Evolutionary conservation across 2,329 filamentous ascomycete genomes (phyloP).

Genomic region (Cordyceps farinosa): DNA sequence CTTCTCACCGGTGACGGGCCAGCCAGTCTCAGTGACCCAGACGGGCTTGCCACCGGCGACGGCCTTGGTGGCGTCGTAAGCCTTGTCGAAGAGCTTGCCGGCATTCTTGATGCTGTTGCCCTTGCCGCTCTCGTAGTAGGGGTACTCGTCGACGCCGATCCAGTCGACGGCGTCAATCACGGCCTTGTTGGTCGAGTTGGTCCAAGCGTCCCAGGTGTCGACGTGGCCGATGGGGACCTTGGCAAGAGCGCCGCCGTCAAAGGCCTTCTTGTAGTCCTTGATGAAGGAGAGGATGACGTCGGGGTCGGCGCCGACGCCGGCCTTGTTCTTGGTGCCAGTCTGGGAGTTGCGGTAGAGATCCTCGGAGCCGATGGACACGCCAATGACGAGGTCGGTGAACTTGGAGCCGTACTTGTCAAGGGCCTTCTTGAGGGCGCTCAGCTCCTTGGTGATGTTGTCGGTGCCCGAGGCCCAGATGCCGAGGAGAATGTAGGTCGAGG

Average conservation of each 20-base stretch:
- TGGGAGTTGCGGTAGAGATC: constrained; percentile 61
- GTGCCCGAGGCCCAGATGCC: constrained; percentile 61
- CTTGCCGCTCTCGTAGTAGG: constrained; percentile 60
- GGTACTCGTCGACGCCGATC: constrained; percentile 62
- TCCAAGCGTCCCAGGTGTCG: constrained; percentile 65
- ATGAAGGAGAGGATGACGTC: constrained; percentile 63
- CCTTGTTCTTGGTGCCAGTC: constrained; percentile 60
- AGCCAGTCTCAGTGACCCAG: constrained; percentile 64
- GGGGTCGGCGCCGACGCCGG: constrained; percentile 56
- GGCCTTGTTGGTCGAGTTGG: constrained; percentile 54
- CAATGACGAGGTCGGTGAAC: constrained; percentile 57
- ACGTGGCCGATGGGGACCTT: constrained; percentile 60
- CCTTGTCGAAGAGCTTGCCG: constrained; percentile 50
- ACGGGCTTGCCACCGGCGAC: constrained; percentile 52
- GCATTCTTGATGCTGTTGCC: constrained; percentile 54
- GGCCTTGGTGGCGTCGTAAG: constrained; percentile 41
- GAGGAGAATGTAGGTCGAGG: constrained; percentile 58
- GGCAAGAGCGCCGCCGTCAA: constrained; percentile 44
- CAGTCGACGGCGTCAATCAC: constrained; percentile 63
- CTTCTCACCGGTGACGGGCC: constrained; percentile 54
- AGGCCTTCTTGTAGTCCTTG: constrained; percentile 56
- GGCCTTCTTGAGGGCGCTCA: constrained; percentile 55
- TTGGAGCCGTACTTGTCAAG: constrained; percentile 49
- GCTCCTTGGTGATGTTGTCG: constrained; percentile 55
- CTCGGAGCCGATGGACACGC: constrained; percentile 64